Base-by-base conservation (phyloP, 2,329 filamentous ascomycete species). In the Fusarium dlaminii region DNA sequence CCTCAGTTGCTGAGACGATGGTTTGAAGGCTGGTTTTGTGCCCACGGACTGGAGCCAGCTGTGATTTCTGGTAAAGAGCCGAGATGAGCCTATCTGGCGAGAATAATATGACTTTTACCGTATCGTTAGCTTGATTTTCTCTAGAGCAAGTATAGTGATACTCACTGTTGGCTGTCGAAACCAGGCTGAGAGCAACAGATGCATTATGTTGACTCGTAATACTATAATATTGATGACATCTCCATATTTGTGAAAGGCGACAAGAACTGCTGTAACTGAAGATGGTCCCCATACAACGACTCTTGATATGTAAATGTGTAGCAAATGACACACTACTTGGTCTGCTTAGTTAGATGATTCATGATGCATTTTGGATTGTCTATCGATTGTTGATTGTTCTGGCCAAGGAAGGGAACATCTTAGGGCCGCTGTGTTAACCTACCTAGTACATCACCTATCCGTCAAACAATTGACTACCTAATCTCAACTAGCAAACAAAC, bases 1-100 rank as follows among this genome's bases (percentile, higher is more conserved):
- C 24, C 58, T 57, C 11, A 58, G 24, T 56, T 81, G 80, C 40
- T 80, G 78, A 8, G 55, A 22, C 5, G 80, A 81, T 34, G 78
- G 75, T 12, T 9, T 32, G 34, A 75, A 75, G 4, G 46, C 18
- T 12, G 67, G 57, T 20, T 48, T 63, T 32, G 24, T 57, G 13
- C 17, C n/a, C n/a, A 17, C 24, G 0, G 36, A 39, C 29, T 11
- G 62, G 22, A 56, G 42, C 27, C 27, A 27, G 29, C n/a, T 34
- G 57, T 29, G 46, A 36, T n/a, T 45, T 14, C 52, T 22, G 14
- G 46, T 52, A 15, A 69, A 55, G 27, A 45, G 22, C 12, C 55
- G 63, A 30, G 13, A 51, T n/a, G 46, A 39, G 34, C n/a, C 49
- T 20, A 17, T 15, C n/a, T 18, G 27, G 37, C 12, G 18, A 39